Conservation (phyloP, 768 basidiomycete genomes). For the Pleurotus platypus region DNA sequence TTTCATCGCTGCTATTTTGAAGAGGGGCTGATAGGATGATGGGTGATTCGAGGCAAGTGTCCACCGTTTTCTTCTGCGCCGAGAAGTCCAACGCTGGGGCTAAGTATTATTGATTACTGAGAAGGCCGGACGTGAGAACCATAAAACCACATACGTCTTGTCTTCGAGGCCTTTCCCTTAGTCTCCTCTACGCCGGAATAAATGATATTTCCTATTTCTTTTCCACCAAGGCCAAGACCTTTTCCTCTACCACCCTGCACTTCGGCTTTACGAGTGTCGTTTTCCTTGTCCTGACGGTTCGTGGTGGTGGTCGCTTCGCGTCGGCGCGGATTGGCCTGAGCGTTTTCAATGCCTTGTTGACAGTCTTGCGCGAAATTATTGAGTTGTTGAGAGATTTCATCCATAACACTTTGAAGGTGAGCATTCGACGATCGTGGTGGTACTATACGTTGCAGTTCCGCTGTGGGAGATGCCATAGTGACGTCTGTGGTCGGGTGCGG, state of each 20-base stretch:
- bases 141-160: slow-evolving; percentile 43
- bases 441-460: slow-evolving; percentile 29
- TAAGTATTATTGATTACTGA: slow-evolving; percentile 19
- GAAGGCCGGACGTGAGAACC: slow-evolving; percentile 7
- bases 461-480: neutral
- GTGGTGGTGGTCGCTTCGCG: neutral
- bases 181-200: neutral
- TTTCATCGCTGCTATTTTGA: neutral
- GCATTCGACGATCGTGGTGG: slow-evolving; percentile 36
- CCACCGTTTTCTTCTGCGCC: slow-evolving; percentile 42
- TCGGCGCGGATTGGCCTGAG: neutral
- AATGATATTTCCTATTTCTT: neutral
- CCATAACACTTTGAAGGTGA: slow-evolving; percentile 37
- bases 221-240: slow-evolving; percentile 4
- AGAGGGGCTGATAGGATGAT: slow-evolving; percentile 35
- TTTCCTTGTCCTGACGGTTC: neutral
- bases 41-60: slow-evolving; percentile 47
- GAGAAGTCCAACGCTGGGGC: slow-evolving; percentile 57
- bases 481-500: neutral
- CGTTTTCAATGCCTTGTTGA: neutral
- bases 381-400: slow-evolving; percentile 43
- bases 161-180: slow-evolving; percentile 4
- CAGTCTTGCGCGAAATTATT: slow-evolving; percentile 28
- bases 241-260: neutral
- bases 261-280: neutral